Base-by-base conservation (phyloP, 306 rosid genomes). In the Sophora flavescens region DNA sequence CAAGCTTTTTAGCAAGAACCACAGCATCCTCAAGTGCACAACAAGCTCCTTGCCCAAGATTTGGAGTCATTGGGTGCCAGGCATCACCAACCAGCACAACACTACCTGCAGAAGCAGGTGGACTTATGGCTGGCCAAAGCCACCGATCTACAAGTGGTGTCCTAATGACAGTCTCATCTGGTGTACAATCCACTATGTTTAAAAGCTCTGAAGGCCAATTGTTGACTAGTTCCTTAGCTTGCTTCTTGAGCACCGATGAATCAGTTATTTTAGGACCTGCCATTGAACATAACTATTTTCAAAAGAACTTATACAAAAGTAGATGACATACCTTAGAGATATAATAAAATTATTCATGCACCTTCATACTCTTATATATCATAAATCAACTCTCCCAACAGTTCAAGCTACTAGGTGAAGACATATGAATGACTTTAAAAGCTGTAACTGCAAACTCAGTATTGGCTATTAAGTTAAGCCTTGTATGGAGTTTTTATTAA, bases 41-140 rank as follows among this genome's bases (percentile, higher is more conserved):
- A 73, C 96, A 92, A 56, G 93, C 96, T n/a, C 97, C 98, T 80
- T 94, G 98, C 0, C 93, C 97, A 0, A 94, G 97, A 85, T 94
- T 94, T 0, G 98, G 98, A 9, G 98, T 94, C 96, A 94, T 94
- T 16, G 98, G 97, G 26, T 94, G 98, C 98, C 98, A 94, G 0
- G 98, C 97, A 8, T 92, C 97, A 67, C 98, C 98, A 2, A 90
- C 96, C 33, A 92, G 64, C 61, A 90, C 96, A 64, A 90, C 93
- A 69, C 86, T 82, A 28, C 97, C 98, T 0, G 87, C 60, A 3
- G 92, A 87, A 70, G 81, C 96, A 0, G 88, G 45, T 0, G 98
- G 98, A 76, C 83, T 89, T 78, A 86, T 53, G 28, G 80, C 85
- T 0, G 95, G 98, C 97, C 97, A 94, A 10, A 91, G 86, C 97